Percentiles rank a stretch among this genome's conserved stretches.
phyloP scores from a whole-genome alignment of 1,284 basidiomycete species.

The Sphagnurus paluster region DNA sequence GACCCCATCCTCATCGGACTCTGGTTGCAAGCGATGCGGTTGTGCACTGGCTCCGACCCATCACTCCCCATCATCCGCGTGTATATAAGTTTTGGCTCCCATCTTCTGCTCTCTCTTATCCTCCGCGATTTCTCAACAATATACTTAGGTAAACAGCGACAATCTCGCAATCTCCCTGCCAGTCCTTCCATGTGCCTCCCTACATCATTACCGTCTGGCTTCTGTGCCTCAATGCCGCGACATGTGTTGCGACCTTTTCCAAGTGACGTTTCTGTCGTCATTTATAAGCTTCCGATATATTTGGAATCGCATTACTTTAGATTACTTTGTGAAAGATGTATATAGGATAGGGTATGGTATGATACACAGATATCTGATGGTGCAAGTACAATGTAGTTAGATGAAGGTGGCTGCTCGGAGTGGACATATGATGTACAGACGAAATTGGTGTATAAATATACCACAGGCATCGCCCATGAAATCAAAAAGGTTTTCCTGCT shows the following conservation, averaged over 20 bases:
- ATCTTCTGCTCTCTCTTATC: neutral
- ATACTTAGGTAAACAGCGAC: slow-evolving; percentile 27
- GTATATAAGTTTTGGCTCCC: neutral
- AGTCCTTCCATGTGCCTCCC: slow-evolving; percentile 24
- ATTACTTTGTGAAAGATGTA: slow-evolving; percentile 1
- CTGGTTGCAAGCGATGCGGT: slow-evolving; percentile 35
- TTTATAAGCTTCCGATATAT: slow-evolving; percentile 23
- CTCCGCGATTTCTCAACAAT: slow-evolving; percentile 2
- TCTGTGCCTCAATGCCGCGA: slow-evolving; percentile 23
- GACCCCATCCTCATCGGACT: slow-evolving; percentile 41
- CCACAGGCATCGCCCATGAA: neutral
- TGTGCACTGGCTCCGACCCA: slow-evolving; percentile 30
- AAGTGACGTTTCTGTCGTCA: slow-evolving; percentile 18
- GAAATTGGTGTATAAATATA: too few relatives aligned
- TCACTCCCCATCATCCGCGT: slow-evolving; percentile 7
- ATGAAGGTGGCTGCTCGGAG: neutral
- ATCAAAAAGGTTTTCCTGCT: too few relatives aligned
- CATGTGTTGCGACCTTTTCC: slow-evolving; percentile 18
- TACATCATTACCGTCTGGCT: slow-evolving; percentile 16
- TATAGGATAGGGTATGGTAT: slow-evolving; percentile 12
- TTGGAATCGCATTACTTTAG: too few relatives aligned
- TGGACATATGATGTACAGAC: too few relatives aligned
- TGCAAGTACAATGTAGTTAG: too few relatives aligned
- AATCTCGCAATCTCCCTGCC: too few relatives aligned
- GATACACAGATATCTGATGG: neutral